phyloP scores from a whole-genome alignment of 2,329 filamentous ascomycete species.

The Tolypocladium ophioglossoides region DNA sequence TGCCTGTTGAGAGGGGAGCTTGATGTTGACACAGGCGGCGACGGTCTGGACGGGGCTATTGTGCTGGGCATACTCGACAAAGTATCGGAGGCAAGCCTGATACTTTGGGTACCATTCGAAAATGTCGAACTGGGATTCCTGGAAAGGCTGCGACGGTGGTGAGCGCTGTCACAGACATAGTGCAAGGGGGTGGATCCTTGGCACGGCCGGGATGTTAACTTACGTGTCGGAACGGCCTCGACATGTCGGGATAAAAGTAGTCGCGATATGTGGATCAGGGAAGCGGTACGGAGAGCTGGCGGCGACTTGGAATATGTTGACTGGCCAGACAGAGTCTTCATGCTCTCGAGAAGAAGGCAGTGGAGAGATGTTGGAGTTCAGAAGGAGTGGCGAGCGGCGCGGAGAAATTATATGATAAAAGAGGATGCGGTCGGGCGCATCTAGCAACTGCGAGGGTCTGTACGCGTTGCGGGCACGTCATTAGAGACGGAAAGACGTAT shows the following conservation, averaged over 20 bases:
- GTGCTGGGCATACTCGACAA: slow-evolving; percentile 84
- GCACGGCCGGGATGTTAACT: not conserved
- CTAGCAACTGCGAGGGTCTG: not conserved
- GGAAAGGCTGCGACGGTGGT: slow-evolving; percentile 26
- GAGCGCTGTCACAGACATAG: not conserved
- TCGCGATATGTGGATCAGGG: not conserved
- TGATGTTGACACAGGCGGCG: slow-evolving; percentile 85
- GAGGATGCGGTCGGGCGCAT: not conserved
- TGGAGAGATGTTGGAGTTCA: not conserved
- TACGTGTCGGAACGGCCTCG: slow-evolving; percentile 10
- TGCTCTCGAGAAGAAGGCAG: not conserved
- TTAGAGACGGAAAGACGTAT: not conserved
- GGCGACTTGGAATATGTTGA: not conserved
- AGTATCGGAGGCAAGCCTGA: slow-evolving; percentile 82
- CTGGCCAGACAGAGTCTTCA: not conserved
- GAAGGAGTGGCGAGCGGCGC: not conserved
- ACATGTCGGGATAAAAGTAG: slow-evolving; percentile 4
- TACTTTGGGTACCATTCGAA: slow-evolving; percentile 91
- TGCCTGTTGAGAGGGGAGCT: slow-evolving; percentile 69
- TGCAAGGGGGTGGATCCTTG: not conserved
- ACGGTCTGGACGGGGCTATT: slow-evolving; percentile 74
- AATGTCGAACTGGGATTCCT: slow-evolving; percentile 56
- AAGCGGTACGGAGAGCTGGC: not conserved
- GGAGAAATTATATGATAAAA: not conserved
- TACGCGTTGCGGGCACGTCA: not conserved